A percentile compares a stretch with the other conserved stretches of the same genome.
Conservation (phyloP, 805 yeast genomes). For the Barnettozyma vustinii region DNA sequence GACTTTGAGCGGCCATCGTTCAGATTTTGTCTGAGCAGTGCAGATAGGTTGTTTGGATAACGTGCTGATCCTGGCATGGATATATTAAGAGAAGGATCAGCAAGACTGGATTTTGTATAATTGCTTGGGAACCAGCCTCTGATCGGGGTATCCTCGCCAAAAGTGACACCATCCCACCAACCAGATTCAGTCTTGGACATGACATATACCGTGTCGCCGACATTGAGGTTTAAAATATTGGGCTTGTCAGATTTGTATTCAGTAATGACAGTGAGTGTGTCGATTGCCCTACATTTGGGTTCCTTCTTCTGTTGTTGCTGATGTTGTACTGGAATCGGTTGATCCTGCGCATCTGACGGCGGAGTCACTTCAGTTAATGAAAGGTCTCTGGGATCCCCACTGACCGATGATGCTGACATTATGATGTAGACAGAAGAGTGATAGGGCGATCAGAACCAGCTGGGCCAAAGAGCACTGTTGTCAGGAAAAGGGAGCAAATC, state of each 20-base stretch:
- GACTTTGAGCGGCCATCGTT: constrained; percentile 24
- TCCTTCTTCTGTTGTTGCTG: neutral
- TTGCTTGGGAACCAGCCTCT: constrained; percentile 87
- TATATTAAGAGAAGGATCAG: neutral
- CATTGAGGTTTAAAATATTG: constrained; percentile 44
- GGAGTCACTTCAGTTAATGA: neutral
- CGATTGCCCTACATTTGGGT: constrained; percentile 31
- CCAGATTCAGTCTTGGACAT: constrained; percentile 56
- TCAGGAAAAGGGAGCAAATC: neutral
- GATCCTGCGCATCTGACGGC: neutral
- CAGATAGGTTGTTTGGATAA: constrained; percentile 10
- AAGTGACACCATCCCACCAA: constrained; percentile 83
- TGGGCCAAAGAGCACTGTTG: neutral
- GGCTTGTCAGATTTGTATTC: constrained; percentile 50
- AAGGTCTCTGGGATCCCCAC: constrained; percentile 3
- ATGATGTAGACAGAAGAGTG: neutral
- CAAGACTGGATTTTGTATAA: constrained; percentile 37
- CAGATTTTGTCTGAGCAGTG: constrained; percentile 22
- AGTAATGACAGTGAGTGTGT: constrained; percentile 53
- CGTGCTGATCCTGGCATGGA: constrained; percentile 12
- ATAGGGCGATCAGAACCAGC: constrained; percentile 4
- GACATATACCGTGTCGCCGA: constrained; percentile 72
- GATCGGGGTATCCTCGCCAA: constrained; percentile 26
- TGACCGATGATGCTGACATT: neutral
- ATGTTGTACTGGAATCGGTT: neutral